Base-by-base conservation (phyloP, 108 stramenopile genomes). In the Skeletonema marinoi region DNA sequence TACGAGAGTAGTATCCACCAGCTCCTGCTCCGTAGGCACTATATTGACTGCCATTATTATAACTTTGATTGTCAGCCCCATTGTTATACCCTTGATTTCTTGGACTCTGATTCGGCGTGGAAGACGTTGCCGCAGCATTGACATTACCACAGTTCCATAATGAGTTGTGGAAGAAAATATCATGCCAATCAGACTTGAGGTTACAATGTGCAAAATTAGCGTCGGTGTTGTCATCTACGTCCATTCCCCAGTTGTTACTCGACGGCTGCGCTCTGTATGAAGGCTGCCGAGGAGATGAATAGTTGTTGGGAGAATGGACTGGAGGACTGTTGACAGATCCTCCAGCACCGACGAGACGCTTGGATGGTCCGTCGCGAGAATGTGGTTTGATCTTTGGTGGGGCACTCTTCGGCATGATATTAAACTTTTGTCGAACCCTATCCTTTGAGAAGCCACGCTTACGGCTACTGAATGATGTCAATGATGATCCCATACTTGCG, bases 71-170 rank as follows among this genome's bases (percentile, higher is more conserved):
- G 14, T 51, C 50, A 65, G 38, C 33, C 3, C 68, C 67, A 69
- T 69, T 54, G 13, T 62, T 68, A 54, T 77, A 77, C 29, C 60
- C 68, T 17, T 67, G 75, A 64, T 77, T 66, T 17, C 62, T 33
- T 19, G 78, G 78, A 68, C 78, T 80, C 19, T 65, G 66, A 59
- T 80, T 59, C 7, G 70, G 81, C 3, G 81, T 79, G 13, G 87
- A 86, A 68, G 85, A 89, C 38, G 80, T 81, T 1, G 39, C 39
- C 10, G 86, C 78, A 32, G 87, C 85, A 41, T 71, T 81, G 31
- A 85, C 72, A 30, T 86, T 75, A 2, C 83, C 87, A 46, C 93
- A 94, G 50, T 91, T 94, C 93, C 93, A 94, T 32, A 94, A 78
- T 29, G 86, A 89, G 50, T 92, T 89, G 60, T 89, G 85, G 9